phyloP scores from a whole-genome alignment of 768 basidiomycete genomes.

The Amanita phalloides region DNA sequence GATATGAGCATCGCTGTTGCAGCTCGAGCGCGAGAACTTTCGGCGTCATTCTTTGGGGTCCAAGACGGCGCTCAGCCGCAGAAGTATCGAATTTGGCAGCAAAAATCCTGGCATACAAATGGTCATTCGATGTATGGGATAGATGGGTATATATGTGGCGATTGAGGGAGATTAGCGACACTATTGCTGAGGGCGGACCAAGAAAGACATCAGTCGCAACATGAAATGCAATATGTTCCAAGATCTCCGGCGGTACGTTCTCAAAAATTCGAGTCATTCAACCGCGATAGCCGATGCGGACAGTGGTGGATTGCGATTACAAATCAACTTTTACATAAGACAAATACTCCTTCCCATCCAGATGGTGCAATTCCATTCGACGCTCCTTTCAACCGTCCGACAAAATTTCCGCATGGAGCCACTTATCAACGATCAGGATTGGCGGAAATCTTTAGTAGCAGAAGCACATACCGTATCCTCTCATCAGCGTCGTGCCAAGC shows the following conservation, averaged over 20 bases:
- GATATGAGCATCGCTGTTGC: constrained; percentile 41
- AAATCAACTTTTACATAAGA: constrained; percentile 16
- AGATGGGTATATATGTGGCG: constrained; percentile 37
- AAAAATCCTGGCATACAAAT: constrained; percentile 68
- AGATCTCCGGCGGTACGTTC: constrained; percentile 61
- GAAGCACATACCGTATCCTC: constrained; percentile 33
- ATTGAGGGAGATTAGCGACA: constrained; percentile 44
- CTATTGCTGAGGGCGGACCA: constrained; percentile 51
- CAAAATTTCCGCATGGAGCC: constrained; percentile 38
- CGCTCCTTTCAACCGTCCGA: constrained; percentile 33
- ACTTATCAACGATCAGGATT: constrained; percentile 20
- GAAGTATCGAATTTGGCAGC: constrained; percentile 52
- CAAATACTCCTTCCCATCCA: constrained; percentile 43
- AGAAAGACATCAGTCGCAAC: constrained; percentile 38
- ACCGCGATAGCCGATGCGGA: too few species aligned
- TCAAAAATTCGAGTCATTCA: constrained; percentile 22
- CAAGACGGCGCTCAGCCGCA: constrained; percentile 39
- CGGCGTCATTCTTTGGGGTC: constrained; percentile 26
- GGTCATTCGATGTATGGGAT: constrained; percentile 44
- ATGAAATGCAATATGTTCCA: constrained; percentile 70
- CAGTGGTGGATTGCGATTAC: neutral
- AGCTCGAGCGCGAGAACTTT: constrained; percentile 50
- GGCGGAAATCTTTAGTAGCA: neutral
- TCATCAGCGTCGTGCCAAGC: constrained; percentile 27
- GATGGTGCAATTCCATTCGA: constrained; percentile 22